Evolutionary conservation across 805 yeast genomes (phyloP).

Genomic region (Kodamaea sagamina): DNA sequence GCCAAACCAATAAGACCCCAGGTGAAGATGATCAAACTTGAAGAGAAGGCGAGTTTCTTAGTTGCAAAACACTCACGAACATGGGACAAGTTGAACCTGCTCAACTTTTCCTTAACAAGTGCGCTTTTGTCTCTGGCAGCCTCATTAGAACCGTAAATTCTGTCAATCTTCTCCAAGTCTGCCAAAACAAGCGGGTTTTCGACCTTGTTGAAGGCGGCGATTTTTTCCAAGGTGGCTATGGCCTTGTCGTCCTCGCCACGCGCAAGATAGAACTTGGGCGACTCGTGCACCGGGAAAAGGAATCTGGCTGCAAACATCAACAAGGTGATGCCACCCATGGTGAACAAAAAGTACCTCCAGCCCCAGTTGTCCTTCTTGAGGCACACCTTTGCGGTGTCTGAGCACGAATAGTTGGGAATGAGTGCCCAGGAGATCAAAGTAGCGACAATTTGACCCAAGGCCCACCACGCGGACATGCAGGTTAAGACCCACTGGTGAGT

Average conservation of each 20-base stretch:
- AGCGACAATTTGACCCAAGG: slow-evolving; percentile 59
- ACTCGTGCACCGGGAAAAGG: slow-evolving; percentile 47
- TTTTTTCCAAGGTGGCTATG: slow-evolving; percentile 40
- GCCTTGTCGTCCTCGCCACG: slow-evolving; percentile 55
- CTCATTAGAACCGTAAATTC: slow-evolving; percentile 19
- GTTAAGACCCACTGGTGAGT: slow-evolving; percentile 28
- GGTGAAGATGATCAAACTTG: slow-evolving; percentile 42
- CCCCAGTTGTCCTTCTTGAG: slow-evolving; percentile 52
- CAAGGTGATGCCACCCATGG: slow-evolving; percentile 50
- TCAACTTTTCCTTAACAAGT: slow-evolving; percentile 27
- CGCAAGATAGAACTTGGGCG: slow-evolving; percentile 57
- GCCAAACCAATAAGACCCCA: slow-evolving; percentile 63
- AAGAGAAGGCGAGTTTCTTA: slow-evolving; percentile 45
- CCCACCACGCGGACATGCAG: slow-evolving; percentile 47
- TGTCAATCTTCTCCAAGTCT: slow-evolving; percentile 48
- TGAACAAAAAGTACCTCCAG: slow-evolving; percentile 59
- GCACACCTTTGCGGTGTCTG: slow-evolving; percentile 33
- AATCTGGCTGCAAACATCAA: slow-evolving; percentile 36
- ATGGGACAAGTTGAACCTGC: slow-evolving; percentile 36
- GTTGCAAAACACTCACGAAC: slow-evolving; percentile 50
- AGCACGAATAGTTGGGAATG: slow-evolving; percentile 51
- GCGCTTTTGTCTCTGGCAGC: slow-evolving; percentile 22
- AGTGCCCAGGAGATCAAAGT: slow-evolving; percentile 58
- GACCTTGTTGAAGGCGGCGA: slow-evolving; percentile 49
- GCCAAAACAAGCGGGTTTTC: slow-evolving; percentile 45